phyloP scores from a whole-genome alignment of 257 asterid species.

The Jasminum sambac region DNA sequence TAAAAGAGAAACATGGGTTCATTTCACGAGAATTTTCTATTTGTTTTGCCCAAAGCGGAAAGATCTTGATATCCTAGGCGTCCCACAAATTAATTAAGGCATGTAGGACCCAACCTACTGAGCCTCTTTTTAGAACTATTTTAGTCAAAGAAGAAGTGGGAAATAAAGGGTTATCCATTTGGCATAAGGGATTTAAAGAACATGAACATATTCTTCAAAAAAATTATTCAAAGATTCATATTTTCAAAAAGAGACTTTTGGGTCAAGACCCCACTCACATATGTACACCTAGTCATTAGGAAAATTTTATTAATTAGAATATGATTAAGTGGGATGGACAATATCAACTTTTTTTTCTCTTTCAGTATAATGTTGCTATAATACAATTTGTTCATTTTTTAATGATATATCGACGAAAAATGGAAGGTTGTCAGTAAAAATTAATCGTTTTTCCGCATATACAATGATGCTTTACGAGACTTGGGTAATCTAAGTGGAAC shows the following conservation, averaged over 20 bases:
- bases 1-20: not conserved
- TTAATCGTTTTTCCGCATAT: not conserved
- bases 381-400: slow-evolving; percentile 10
- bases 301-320: slow-evolving; percentile 6
- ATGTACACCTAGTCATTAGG: slow-evolving; percentile 19
- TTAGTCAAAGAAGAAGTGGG: slow-evolving; percentile 38
- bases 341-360: slow-evolving; percentile 8
- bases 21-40: not conserved
- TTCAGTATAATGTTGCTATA: not conserved
- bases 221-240: slow-evolving; percentile 31
- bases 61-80: slow-evolving; percentile 18
- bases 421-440: not conserved
- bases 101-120: not conserved
- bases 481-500: slow-evolving; percentile 28
- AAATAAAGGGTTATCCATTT: slow-evolving; percentile 20
- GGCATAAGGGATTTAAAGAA: slow-evolving; percentile 34
- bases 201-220: slow-evolving; percentile 35
- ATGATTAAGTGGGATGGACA: slow-evolving; percentile 29
- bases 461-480: slow-evolving; percentile 2
- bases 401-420: not conserved
- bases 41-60: slow-evolving; percentile 30
- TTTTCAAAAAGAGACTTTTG: slow-evolving; percentile 19
- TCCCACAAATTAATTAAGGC: not conserved
- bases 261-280: slow-evolving; percentile 34
- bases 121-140: slow-evolving; percentile 23